Evolutionary conservation across 179 eudicot genomes (phyloP).

Genomic region (Spergularia azorica): DNA sequence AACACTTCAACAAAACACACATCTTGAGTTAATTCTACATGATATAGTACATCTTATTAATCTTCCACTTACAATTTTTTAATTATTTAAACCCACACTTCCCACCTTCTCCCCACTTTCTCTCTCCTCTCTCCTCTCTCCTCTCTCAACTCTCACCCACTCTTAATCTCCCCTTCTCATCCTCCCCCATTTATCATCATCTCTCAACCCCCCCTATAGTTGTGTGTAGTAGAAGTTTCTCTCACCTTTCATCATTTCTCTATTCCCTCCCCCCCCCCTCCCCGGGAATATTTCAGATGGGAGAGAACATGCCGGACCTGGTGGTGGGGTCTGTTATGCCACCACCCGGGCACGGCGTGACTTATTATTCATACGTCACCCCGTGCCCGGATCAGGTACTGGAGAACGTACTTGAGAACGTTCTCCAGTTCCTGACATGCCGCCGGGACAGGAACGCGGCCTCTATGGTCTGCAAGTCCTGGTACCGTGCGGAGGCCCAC

Average conservation of each 20-base stretch:
- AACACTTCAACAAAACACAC: too few relatives aligned
- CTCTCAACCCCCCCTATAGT: too few relatives aligned
- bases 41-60: too few relatives aligned
- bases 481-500: constrained; percentile 67
- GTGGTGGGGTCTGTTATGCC: neutral
- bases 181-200: neutral
- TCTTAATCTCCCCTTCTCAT: neutral
- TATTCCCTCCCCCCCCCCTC: constrained; percentile 12
- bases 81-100: neutral
- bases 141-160: neutral
- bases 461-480: constrained; percentile 65
- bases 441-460: constrained; percentile 66
- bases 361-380: constrained; percentile 20
- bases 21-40: too few relatives aligned
- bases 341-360: constrained; percentile 21
- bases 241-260: neutral
- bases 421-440: constrained; percentile 53
- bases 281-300: constrained; percentile 15
- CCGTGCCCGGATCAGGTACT: constrained; percentile 66
- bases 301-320: constrained; percentile 17
- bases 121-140: neutral
- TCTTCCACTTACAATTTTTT: neutral
- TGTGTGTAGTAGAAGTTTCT: too few relatives aligned
- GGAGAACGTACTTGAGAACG: constrained; percentile 75
- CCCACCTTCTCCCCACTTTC: neutral